These are phyloP conservation scores for Tetrahymena elliotti DNA, from an alignment of 73 alveolate genomes.

Conservation along the genomic window DNA sequence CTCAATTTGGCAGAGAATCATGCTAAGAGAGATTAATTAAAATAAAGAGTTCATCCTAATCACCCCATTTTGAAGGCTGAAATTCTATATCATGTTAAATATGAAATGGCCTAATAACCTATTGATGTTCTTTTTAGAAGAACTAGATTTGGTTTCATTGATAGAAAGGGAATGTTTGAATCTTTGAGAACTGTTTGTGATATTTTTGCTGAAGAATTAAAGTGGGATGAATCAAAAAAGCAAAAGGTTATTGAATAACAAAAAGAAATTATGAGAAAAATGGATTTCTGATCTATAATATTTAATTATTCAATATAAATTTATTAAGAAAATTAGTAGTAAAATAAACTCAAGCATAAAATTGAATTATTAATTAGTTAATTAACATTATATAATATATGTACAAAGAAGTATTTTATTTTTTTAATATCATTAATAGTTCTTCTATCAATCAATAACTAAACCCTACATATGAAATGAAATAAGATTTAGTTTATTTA, in stretches of 20 bases:
- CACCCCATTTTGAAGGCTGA: conserved; percentile 27
- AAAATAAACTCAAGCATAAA: not conserved
- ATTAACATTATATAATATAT: no score
- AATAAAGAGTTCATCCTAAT: conserved; percentile 10
- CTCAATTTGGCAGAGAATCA: not conserved
- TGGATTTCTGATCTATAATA: not conserved
- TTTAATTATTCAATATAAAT: not conserved
- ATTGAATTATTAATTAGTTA: not conserved
- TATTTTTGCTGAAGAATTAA: conserved; percentile 20
- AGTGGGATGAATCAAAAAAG: not conserved
- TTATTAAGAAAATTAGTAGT: no score
- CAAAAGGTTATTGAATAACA: not conserved
- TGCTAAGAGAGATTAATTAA: not conserved
- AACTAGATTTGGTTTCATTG: conserved; percentile 36
- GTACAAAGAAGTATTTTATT: no score
- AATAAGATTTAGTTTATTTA: no score
- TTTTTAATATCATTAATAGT: not conserved
- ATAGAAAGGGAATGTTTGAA: conserved; percentile 5
- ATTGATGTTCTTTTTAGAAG: conserved; percentile 30
- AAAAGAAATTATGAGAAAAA: not conserved
- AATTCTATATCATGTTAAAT: conserved; percentile 13
- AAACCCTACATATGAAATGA: no score
- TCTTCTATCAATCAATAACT: no score
- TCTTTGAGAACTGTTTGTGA: conserved; percentile 2
- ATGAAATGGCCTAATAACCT: conserved; percentile 31